A percentile compares a stretch with the other conserved stretches of the same genome.
phyloP scores from a whole-genome alignment of 345 rosid genomes.

The Gossypium stocksii region DNA sequence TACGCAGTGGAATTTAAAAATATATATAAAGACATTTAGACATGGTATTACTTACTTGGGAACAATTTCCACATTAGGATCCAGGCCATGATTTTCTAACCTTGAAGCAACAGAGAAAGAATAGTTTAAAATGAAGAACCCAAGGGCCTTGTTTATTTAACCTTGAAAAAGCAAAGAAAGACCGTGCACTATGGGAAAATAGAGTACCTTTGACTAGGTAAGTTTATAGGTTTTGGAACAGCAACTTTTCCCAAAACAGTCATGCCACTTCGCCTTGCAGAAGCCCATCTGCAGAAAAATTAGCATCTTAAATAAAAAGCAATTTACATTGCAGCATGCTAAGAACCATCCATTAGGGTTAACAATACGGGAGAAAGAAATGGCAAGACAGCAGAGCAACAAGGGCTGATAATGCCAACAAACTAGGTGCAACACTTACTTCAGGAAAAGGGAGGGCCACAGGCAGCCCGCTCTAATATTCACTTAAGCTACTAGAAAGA shows the following conservation, averaged over 20 bases:
- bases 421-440: neutral
- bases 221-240: constrained; percentile 94
- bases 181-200: neutral
- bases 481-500: neutral
- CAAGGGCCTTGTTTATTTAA: neutral
- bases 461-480: neutral
- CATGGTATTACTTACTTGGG: constrained; percentile 56
- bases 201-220: constrained; percentile 94
- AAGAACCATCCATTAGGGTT: neutral
- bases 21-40: too few species aligned
- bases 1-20: neutral
- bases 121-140: constrained; percentile 6
- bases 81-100: constrained; percentile 95
- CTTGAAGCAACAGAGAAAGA: constrained; percentile 42
- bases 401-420: neutral
- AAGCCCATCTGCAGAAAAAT: constrained; percentile 56
- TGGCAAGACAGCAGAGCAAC: neutral
- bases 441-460: neutral
- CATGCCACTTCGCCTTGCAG: constrained; percentile 88
- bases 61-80: constrained; percentile 95
- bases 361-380: neutral
- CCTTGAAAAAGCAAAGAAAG: neutral
- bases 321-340: neutral
- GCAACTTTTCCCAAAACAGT: constrained; percentile 89
- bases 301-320: neutral